Base-by-base conservation (phyloP, 805 yeast genomes). In the Saccharomycopsis javanensis region DNA sequence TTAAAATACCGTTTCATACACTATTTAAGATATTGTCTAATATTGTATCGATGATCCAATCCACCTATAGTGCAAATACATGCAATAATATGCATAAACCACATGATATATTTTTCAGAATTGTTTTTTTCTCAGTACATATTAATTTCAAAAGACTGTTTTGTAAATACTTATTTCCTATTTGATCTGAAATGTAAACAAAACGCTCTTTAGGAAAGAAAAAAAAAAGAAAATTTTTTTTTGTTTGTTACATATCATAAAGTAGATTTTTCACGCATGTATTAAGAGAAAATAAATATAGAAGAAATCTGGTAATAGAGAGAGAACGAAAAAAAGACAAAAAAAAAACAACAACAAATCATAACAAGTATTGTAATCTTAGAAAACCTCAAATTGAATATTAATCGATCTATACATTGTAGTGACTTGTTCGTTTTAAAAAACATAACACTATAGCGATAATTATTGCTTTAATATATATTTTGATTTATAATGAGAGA, bases 401-500 rank as follows among this genome's bases (percentile, higher is more conserved):
- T n/a, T 16, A 37, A n/a, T n/a, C n/a, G n/a, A n/a, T n/a, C n/a
- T n/a, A 37, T 4, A 37, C 20, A n/a, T 10, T 16, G 45, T 16
- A 18, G 18, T 2, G 45, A 2, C 28, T 10, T 35, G 15, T 35
- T 35, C 20, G 16, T 35, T n/a, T 20, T 35, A 20, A 5, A 35
- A 42, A 37, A 16, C 23, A 42, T n/a, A 18, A 42, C 23, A 42
- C 25, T 42, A 20, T 42, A 20, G 23, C 23, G n/a, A 20, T n/a
- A 42, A 23, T 18, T n/a, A 42, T 7, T 42, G 25, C 15, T 23
- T 20, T 16, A 42, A 42, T 35, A 20, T 20, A 42, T 11, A 42
- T n/a, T 23, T 42, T 42, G 48, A 42, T 42, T 23, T 4, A 53
- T 34, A 46, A 53, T 53, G 56, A 53, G 56, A 53, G 56, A 53